Evolutionary conservation across 2,329 filamentous ascomycete species (phyloP).

Genomic region (Colletotrichum liriopes): DNA sequence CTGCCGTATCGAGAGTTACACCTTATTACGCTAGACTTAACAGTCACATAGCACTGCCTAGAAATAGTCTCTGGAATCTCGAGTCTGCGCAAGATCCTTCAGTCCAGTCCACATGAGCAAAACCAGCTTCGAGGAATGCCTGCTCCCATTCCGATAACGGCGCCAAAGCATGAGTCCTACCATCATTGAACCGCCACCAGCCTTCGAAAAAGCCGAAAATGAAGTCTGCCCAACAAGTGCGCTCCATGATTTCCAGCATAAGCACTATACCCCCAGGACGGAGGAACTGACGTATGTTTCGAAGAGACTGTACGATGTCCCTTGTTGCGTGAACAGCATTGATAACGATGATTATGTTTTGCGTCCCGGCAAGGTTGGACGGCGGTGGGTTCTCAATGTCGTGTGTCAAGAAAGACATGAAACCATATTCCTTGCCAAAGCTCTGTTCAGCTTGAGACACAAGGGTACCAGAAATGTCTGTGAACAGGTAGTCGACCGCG

Average conservation of each 20-base stretch:
- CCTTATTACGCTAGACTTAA: too few relatives aligned
- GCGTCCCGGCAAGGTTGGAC: conserved; percentile 46
- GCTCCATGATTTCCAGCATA: neutral
- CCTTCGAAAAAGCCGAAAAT: neutral
- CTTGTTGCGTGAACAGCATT: conserved; percentile 55
- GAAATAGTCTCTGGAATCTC: conserved; percentile 1
- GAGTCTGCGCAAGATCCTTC: neutral
- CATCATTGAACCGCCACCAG: neutral
- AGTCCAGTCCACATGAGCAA: neutral
- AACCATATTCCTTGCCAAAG: conserved; percentile 20
- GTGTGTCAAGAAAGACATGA: conserved; percentile 27
- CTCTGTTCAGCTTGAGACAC: conserved; percentile 49
- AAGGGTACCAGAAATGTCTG: conserved; percentile 54
- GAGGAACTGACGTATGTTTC: conserved; percentile 48
- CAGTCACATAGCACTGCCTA: too few relatives aligned
- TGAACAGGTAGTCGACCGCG: conserved; percentile 57
- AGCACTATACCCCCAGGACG: neutral
- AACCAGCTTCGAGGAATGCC: neutral
- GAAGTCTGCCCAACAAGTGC: neutral
- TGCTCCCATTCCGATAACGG: neutral
- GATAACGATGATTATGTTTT: conserved; percentile 52
- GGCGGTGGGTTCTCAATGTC: conserved; percentile 30
- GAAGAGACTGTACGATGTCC: conserved; percentile 41
- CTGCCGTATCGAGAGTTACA: too few relatives aligned
- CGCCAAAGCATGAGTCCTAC: neutral